These are phyloP conservation scores for Rubia yunnanensis DNA, from an alignment of 257 asterid genomes.

Conservation along the genomic window DNA sequence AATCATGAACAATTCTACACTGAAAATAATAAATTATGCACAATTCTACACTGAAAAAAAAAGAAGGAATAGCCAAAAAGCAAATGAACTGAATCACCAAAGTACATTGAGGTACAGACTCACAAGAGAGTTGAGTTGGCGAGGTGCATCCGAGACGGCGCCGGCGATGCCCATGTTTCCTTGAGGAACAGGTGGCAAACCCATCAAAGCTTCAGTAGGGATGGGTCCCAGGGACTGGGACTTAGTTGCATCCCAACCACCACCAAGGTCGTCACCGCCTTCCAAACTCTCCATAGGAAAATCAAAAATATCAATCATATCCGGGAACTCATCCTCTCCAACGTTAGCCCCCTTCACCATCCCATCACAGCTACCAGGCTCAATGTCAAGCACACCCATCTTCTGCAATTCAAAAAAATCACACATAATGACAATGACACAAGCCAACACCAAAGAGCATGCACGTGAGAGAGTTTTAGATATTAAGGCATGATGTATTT, in stretches of 20 bases:
- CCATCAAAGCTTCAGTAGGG: conserved; percentile 41
- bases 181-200: conserved; percentile 22
- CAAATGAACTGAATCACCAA: not conserved
- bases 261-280: conserved; percentile 28
- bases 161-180: conserved; percentile 11
- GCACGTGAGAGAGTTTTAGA: not conserved
- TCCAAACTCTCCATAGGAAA: conserved; percentile 67
- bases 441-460: not conserved
- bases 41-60: not conserved
- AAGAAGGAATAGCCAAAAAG: not conserved
- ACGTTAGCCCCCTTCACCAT: conserved; percentile 21
- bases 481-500: not conserved
- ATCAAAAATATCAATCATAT: conserved; percentile 43
- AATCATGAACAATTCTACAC: not conserved
- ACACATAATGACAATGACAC: conserved; percentile 8
- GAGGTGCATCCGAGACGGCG: conserved; percentile 8
- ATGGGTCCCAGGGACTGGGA: conserved; percentile 54
- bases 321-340: conserved; percentile 34
- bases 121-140: conserved; percentile 25
- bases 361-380: conserved; percentile 40
- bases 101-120: conserved; percentile 18
- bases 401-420: conserved; percentile 19
- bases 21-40: not conserved
- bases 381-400: conserved; percentile 37
- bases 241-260: conserved; percentile 56